phyloP scores from a whole-genome alignment of 495 filamentous ascomycete genomes.

The Lasiosphaeria ovina region DNA sequence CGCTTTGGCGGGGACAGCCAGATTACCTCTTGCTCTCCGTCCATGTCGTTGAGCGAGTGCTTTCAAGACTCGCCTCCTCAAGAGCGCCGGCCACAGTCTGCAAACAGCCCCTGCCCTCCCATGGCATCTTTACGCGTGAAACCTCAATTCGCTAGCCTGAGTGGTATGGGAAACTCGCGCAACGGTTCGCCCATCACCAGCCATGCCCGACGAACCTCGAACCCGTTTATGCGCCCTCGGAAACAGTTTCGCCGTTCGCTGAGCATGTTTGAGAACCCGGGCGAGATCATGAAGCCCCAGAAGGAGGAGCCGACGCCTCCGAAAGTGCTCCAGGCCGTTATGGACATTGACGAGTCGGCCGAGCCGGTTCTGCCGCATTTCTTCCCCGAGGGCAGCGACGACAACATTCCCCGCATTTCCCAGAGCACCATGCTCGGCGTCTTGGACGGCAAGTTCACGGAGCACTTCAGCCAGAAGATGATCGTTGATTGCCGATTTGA shows the following conservation, averaged over 20 bases:
- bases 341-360: slow-evolving; percentile 68
- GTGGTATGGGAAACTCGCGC: slow-evolving; percentile 46
- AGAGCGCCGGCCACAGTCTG: slow-evolving; percentile 57
- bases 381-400: slow-evolving; percentile 72
- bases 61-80: slow-evolving; percentile 77
- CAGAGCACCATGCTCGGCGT: slow-evolving; percentile 75
- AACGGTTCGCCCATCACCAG: slow-evolving; percentile 70
- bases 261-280: slow-evolving; percentile 95
- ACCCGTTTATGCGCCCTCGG: slow-evolving; percentile 70
- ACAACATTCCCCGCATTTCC: slow-evolving; percentile 83
- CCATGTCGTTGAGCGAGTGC: slow-evolving; percentile 72
- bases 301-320: slow-evolving; percentile 54
- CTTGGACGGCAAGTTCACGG: slow-evolving; percentile 79
- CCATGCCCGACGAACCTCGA: slow-evolving; percentile 68
- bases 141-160: slow-evolving; percentile 53
- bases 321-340: slow-evolving; percentile 62
- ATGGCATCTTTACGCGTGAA: slow-evolving; percentile 58
- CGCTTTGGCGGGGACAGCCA: slow-evolving; percentile 65
- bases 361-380: slow-evolving; percentile 80
- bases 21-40: slow-evolving; percentile 41
- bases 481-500: slow-evolving; percentile 97
- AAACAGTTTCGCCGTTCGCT: slow-evolving; percentile 87
- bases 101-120: slow-evolving; percentile 52
- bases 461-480: slow-evolving; percentile 70
- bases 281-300: slow-evolving; percentile 74